phyloP scores from a whole-genome alignment of 805 yeast genomes.

The Hanseniaspora nectarophila region DNA sequence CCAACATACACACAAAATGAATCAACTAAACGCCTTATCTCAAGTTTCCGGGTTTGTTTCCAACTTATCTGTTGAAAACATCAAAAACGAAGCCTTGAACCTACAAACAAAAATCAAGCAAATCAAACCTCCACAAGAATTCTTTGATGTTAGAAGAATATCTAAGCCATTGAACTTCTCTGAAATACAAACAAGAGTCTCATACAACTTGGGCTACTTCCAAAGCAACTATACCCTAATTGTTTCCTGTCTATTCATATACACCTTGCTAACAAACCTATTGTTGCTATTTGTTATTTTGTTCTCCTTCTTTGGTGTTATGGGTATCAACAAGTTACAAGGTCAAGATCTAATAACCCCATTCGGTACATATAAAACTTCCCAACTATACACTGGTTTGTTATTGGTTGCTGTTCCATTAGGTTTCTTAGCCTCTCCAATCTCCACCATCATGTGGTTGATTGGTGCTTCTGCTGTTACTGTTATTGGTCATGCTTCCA shows the following conservation, averaged over 20 bases:
- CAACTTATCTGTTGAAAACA: slow-evolving; percentile 25
- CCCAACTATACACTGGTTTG: slow-evolving; percentile 75
- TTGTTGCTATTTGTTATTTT: slow-evolving; percentile 71
- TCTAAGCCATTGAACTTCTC: slow-evolving; percentile 84
- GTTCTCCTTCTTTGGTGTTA: slow-evolving; percentile 61
- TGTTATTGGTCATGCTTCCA: slow-evolving; percentile 74
- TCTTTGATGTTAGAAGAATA: slow-evolving; percentile 78
- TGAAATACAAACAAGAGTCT: slow-evolving; percentile 78
- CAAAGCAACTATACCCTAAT: slow-evolving; percentile 75
- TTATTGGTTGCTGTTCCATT: slow-evolving; percentile 66
- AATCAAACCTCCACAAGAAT: slow-evolving; percentile 82
- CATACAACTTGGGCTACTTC: slow-evolving; percentile 76
- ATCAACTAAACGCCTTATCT: slow-evolving; percentile 10
- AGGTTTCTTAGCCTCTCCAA: slow-evolving; percentile 78
- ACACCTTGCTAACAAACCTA: slow-evolving; percentile 77
- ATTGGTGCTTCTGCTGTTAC: slow-evolving; percentile 71
- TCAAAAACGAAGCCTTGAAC: slow-evolving; percentile 37
- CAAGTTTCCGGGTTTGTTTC: slow-evolving; percentile 26
- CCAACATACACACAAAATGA: slow-evolving; percentile 5
- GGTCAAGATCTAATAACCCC: slow-evolving; percentile 78
- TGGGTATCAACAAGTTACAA: slow-evolving; percentile 62
- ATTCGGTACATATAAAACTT: slow-evolving; percentile 56
- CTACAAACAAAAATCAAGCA: slow-evolving; percentile 56
- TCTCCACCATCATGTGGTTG: slow-evolving; percentile 84
- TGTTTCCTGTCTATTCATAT: slow-evolving; percentile 59